Conservation (phyloP, 345 rosid genomes). For the Erodium maritimum region DNA sequence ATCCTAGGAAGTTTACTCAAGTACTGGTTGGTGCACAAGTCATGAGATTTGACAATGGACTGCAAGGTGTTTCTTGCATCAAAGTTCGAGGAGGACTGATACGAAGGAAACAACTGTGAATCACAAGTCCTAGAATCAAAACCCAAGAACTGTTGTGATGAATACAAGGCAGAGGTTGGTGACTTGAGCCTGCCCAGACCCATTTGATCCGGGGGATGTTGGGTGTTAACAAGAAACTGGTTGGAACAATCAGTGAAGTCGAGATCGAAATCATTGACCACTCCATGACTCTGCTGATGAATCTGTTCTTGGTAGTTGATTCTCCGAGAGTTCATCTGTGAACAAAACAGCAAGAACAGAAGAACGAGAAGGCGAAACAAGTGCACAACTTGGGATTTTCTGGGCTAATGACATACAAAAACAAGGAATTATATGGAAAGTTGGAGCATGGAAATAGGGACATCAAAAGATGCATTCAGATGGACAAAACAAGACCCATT, state of each 20-base stretch:
- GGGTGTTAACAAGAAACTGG: conserved; percentile 3
- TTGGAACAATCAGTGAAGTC: conserved; percentile 6
- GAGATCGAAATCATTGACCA: conserved; percentile 13
- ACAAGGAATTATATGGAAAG: too few species aligned
- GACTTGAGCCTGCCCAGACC: not conserved
- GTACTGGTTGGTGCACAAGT: too few species aligned
- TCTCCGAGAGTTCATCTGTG: conserved; percentile 29
- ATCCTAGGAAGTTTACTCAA: not conserved
- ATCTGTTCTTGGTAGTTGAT: conserved; percentile 20
- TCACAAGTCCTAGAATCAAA: not conserved
- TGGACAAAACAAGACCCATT: too few species aligned
- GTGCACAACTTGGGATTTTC: not conserved
- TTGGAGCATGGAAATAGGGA: too few species aligned
- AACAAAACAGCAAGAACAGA: not conserved
- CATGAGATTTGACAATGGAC: too few species aligned
- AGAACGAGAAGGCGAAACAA: too few species aligned
- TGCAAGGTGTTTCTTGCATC: not conserved
- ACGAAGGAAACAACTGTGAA: not conserved
- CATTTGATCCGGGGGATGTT: not conserved
- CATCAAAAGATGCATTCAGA: too few species aligned
- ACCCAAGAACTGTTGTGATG: too few species aligned
- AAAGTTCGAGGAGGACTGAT: not conserved
- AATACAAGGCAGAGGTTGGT: too few species aligned
- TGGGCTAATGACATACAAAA: not conserved
- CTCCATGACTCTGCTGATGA: conserved; percentile 16